Base-by-base conservation (phyloP, 768 basidiomycete genomes). In the Lactarius tabidus region DNA sequence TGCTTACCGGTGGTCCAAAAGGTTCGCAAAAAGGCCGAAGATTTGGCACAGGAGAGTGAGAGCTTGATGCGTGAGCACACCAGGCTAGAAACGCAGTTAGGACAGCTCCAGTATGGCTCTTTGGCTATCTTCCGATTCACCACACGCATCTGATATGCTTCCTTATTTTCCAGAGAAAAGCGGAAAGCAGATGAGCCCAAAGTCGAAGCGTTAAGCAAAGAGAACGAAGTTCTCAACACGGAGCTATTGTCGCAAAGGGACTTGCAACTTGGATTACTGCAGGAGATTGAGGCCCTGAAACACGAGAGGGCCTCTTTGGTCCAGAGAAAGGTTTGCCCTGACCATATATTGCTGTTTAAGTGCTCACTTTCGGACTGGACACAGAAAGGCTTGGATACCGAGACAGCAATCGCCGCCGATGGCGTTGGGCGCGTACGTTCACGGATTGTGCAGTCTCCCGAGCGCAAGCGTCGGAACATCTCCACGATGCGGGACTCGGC, bases 361-460 rank as follows among this genome's bases (percentile, higher is more conserved):
- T 41, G 39, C 48, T 51, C 48, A 51, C 23, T 1, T 12, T 26
- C 26, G 45, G 23, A 52, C 59, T 26, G 45, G 23, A 52, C 59
- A 36, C 59, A 88, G 86, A 87, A 90, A 78, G 79, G 75, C 63
- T 77, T 90, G 31, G 84, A 84, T 66, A 78, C 78, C 2, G 88
- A 92, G 57, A 80, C 87, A 12, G 78, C 82, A 8, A 79, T 81
- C 52, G 77, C 87, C 28, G 77, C 82, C 48, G 87, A 90, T 63
- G 78, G 80, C 53, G 86, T 91, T 67, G 76, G 78, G 15, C 84
- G 87, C 51, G 86, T 86, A 0, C 81, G 85, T 57, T 79, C 85
- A 33, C 85, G 93, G 31, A 89, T 97, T 67, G 93, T 97, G 3
- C 91, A 94, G 74, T 94, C 92, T 0, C 95, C 95, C 0, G 95